Conservation (phyloP, 2,329 filamentous ascomycete genomes). For the Colletotrichum euphorbiae region DNA sequence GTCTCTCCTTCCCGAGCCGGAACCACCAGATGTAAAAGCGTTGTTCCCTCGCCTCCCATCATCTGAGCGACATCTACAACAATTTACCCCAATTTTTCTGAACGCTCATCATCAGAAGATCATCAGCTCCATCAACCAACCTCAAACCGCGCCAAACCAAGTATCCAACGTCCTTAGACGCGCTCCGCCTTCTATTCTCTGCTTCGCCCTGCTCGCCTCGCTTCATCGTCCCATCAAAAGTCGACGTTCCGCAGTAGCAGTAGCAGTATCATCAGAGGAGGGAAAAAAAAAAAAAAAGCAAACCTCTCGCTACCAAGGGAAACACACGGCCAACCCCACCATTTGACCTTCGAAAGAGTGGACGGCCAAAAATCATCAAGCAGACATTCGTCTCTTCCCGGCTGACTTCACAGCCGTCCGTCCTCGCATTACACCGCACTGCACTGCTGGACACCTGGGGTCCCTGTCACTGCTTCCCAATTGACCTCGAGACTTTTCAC, state of each 20-base stretch:
- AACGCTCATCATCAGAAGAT: conserved; percentile 40
- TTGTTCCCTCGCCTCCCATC: conserved; percentile 41
- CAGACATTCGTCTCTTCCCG: conserved; percentile 13
- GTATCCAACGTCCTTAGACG: conserved; percentile 20
- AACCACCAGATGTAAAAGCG: conserved; percentile 41
- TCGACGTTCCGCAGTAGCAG: background rate
- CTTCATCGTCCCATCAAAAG: conserved; percentile 8
- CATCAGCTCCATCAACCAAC: conserved; percentile 38
- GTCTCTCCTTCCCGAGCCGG: conserved; percentile 40
- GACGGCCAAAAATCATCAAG: background rate
- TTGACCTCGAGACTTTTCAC: conserved; percentile 39
- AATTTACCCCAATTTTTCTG: conserved; percentile 36
- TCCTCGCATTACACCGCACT: conserved; percentile 24
- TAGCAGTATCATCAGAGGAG: background rate
- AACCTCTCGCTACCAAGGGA: background rate
- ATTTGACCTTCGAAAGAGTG: conserved; percentile 1
- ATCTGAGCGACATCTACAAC: conserved; percentile 19
- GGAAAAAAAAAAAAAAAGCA: conserved; percentile 10
- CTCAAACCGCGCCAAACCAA: conserved; percentile 31
- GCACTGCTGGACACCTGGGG: conserved; percentile 29
- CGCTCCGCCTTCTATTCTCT: conserved; percentile 32
- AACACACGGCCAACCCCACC: conserved; percentile 13
- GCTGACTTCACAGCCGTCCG: conserved; percentile 19
- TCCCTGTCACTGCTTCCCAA: conserved; percentile 33
- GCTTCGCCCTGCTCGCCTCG: conserved; percentile 25